Evolutionary conservation across 2,329 filamentous ascomycete genomes (phyloP), one percentile per base, ranked within the genome.

Genomic region (Bipolaris gigantea): DNA sequence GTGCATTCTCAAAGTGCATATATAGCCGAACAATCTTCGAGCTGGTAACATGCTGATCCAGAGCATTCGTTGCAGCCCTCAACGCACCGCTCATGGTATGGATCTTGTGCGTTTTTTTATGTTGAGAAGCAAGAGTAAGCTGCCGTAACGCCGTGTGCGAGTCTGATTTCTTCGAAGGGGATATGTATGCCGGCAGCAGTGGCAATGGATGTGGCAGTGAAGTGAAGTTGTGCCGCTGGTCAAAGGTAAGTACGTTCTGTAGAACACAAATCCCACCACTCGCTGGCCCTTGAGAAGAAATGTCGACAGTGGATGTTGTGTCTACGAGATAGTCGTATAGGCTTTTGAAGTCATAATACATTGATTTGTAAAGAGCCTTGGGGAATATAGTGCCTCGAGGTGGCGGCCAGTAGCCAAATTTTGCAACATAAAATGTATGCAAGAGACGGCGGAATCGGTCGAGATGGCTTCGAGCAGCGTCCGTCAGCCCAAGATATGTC

Each of bases 251-350:
- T 3, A 93, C 77, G 46, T 85, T 85, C 63, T 91, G 88, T 41
- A 89, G 73, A 0, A 87, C 84, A 66, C 87, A 90, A 7, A 92
- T 83, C 0, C 88, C 89, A 4, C 87, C 88, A 41, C 82, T 82
- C 0, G 84, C 81, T 19, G 81, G 75, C 7, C 79, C 76, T 1
- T 85, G 81, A 48, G 78, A 80, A n/a, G 74, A 75, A 34, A 82
- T 73, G 10, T 78, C 75, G 4, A 74, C 70, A 0, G 80, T 82
- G 19, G 82, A 84, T 2, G 75, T 76, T 5, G 79, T 77, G 62
- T 94, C 89, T 0, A 88, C 88, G 0, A 94, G 78, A 43, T 88
- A 86, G 30, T 86, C 80, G 70, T 92, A 91, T 0, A 93, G 75
- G 2, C 81, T 84, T 46, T 85, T 80, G 60, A 94, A 92, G 60